Percentiles rank a stretch among this genome's conserved stretches.
These are phyloP conservation scores for Komagataella pastoris DNA, from an alignment of 805 yeast genomes.

Conservation along the genomic window DNA sequence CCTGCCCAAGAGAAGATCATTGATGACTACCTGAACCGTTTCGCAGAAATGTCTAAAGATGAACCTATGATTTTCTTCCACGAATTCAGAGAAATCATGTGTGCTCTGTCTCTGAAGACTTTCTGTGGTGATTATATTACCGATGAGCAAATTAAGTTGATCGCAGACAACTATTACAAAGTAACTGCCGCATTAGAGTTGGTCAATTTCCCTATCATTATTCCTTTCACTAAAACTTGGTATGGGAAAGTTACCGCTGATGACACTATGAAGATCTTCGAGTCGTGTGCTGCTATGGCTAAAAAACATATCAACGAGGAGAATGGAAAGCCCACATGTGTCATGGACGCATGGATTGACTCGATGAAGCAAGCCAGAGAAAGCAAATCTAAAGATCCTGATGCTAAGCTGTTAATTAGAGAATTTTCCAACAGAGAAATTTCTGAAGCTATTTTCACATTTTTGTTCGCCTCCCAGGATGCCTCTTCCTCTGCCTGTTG, in stretches of 20 bases:
- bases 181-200: constrained; percentile 95
- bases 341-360: constrained; percentile 90
- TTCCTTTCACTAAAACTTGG: constrained; percentile 97
- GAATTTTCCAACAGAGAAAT: constrained; percentile 85
- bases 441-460: constrained; percentile 93
- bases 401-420: constrained; percentile 51
- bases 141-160: constrained; percentile 74
- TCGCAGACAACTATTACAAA: constrained; percentile 85
- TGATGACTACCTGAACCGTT: constrained; percentile 67
- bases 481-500: constrained; percentile 96
- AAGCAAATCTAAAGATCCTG: constrained; percentile 30
- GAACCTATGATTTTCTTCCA: constrained; percentile 76
- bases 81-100: constrained; percentile 89
- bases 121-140: constrained; percentile 94
- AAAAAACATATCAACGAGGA: constrained; percentile 56
- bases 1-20: constrained; percentile 78
- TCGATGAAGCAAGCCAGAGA: constrained; percentile 67
- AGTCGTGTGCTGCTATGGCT: constrained; percentile 76
- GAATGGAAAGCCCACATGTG: constrained; percentile 75
- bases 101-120: constrained; percentile 85
- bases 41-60: constrained; percentile 38
- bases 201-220: constrained; percentile 92
- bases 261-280: constrained; percentile 86
- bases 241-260: constrained; percentile 91
- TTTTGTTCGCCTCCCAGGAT: constrained; percentile 94